phyloP scores from a whole-genome alignment of 768 basidiomycete genomes.

The Leccinum aurantiacum region DNA sequence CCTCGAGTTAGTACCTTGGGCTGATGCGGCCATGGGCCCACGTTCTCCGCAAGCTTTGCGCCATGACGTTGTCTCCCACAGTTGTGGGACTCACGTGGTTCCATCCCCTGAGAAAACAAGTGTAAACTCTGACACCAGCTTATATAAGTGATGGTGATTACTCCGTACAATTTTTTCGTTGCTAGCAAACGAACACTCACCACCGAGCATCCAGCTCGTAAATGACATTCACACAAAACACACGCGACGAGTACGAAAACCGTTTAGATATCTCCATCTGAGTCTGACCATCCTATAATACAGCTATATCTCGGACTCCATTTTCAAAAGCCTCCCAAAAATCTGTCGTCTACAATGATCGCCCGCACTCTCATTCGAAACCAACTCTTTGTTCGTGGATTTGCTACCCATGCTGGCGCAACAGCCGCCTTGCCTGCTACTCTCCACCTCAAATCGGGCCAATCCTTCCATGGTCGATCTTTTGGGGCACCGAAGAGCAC shows the following conservation, averaged over 20 bases:
- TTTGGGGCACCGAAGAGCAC: conserved; percentile 88
- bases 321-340: conserved; percentile 26
- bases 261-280: not conserved
- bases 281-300: conserved; percentile 23
- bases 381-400: conserved; percentile 52
- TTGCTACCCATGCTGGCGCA: conserved; percentile 65
- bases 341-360: conserved; percentile 50
- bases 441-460: conserved; percentile 90
- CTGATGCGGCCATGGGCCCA: not conserved
- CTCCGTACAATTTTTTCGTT: conserved; percentile 1
- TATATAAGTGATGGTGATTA: conserved; percentile 13
- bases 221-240: conserved; percentile 86
- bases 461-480: conserved; percentile 85
- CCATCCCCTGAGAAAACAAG: conserved; percentile 12
- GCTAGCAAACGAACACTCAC: not conserved
- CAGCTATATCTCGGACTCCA: conserved; percentile 82
- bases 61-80: not conserved
- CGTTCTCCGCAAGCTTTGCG: too few relatives aligned
- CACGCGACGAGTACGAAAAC: conserved; percentile 78
- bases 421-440: conserved; percentile 63
- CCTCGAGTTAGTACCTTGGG: not conserved
- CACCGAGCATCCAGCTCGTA: conserved; percentile 37
- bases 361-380: conserved; percentile 51
- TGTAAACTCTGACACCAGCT: conserved; percentile 14
- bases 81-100: not conserved